These are phyloP conservation scores for Phanerodontia chrysosporium DNA, from an alignment of 768 basidiomycete genomes.

Conservation along the genomic window DNA sequence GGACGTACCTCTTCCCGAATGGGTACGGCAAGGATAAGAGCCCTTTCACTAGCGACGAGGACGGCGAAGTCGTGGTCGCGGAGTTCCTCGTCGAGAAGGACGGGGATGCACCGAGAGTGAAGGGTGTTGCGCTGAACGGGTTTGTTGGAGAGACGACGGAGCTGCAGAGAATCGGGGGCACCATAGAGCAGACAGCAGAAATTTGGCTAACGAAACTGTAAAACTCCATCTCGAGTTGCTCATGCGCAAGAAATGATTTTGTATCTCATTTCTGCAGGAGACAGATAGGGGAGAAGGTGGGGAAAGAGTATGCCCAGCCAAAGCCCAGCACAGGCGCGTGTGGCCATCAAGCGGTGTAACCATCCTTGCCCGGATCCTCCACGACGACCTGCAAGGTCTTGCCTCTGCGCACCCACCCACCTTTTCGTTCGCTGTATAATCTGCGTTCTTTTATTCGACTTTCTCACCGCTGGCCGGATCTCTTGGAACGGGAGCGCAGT, in stretches of 20 bases:
- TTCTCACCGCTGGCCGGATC: slow-evolving; percentile 4
- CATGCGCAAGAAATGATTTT: no score
- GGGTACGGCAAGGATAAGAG: slow-evolving; percentile 35
- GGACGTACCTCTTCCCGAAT: slow-evolving; percentile 29
- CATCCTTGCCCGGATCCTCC: not conserved
- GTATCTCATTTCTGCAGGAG: no score
- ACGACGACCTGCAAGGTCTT: not conserved
- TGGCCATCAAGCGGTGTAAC: not conserved
- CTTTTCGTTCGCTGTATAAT: no score
- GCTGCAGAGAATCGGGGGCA: slow-evolving; percentile 1
- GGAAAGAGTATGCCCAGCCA: no score
- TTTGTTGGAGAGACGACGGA: not conserved
- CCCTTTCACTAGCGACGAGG: slow-evolving; percentile 15
- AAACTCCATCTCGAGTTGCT: no score
- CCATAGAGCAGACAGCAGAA: slow-evolving; percentile 1
- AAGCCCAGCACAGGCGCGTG: not conserved
- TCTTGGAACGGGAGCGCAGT: slow-evolving; percentile 1
- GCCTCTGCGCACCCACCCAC: no score
- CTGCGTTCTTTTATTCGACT: not conserved
- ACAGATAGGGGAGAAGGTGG: no score
- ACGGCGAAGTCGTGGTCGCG: not conserved
- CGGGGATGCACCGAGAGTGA: not conserved
- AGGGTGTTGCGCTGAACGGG: not conserved
- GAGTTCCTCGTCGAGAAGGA: not conserved
- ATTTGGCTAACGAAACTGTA: slow-evolving; percentile 1